Base-by-base conservation (phyloP, 2,329 filamentous ascomycete genomes). In the Mycosphaerella sp. region DNA sequence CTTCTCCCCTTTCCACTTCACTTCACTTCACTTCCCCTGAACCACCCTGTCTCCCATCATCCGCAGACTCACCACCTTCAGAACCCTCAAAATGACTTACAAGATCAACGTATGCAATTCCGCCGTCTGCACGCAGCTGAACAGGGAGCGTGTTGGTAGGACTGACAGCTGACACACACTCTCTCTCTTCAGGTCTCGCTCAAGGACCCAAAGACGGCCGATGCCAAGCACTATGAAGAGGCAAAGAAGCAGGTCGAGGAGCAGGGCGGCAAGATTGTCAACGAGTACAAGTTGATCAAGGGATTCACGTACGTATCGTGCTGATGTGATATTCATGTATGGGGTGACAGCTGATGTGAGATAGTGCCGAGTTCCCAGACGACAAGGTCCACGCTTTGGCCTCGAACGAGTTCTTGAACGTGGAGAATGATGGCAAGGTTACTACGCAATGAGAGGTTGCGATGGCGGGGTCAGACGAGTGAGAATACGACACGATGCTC, bases 251-350 rank as follows among this genome's bases (percentile, higher is more conserved):
- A 84, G 55, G 87, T 84, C 64, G 74, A 70, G 56, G 80, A 85
- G 41, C 82, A 92, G 69, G 92, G 92, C 68, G 92, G 90, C 69
- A 83, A 82, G 72, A 93, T 97, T 74, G 82, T 76, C 52, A 84
- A 93, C 64, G 87, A 93, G 71, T 95, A 89, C 78, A 85, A 75
- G 57, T 74, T 95, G 65, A 90, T 95, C 80, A 95, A 92, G 77
- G 91, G 86, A 55, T 96, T 96, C 77, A 85, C 87, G 92, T 96
- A 83, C 64, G 87, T 78, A 26, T 54, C 34, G 31, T 21, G 21
- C 11, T 42, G 2, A 29, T 43, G 32, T n/a, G 21, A 14, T 17
- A 9, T 44, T 44, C 17, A 26, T 44, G 42, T 6, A 3, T 17
- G 40, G 21, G 12, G 4, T 40, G 31, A 2, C 26, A 17, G 12